Conservation (phyloP, 2,329 filamentous ascomycete species). For the Colletotrichum liriopes region DNA sequence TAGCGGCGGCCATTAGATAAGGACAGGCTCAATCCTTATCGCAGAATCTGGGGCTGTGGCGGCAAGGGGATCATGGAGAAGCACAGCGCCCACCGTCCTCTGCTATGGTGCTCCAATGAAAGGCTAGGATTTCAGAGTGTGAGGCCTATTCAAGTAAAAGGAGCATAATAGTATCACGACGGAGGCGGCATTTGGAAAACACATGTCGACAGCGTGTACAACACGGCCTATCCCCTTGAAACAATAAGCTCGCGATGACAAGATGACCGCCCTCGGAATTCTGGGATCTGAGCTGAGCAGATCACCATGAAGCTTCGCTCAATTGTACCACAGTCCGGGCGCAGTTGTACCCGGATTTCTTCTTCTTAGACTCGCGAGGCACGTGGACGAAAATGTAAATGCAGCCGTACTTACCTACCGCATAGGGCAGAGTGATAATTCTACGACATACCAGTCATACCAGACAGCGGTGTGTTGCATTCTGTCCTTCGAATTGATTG, state of each 20-base stretch:
- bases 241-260: background rate
- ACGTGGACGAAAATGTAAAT: background rate
- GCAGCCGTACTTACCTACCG: background rate
- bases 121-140: background rate
- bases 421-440: background rate
- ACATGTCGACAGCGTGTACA: too few species aligned
- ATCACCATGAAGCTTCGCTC: background rate
- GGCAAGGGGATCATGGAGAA: background rate
- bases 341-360: background rate
- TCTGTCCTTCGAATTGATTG: background rate
- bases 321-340: background rate
- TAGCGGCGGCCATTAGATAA: slow-evolving; percentile 38
- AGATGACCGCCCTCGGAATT: background rate
- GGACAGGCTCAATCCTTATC: slow-evolving; percentile 23
- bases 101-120: background rate
- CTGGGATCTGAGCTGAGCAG: too few species aligned
- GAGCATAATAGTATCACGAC: background rate
- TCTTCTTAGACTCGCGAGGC: background rate
- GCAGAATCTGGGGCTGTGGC: background rate
- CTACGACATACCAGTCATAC: background rate
- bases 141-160: background rate
- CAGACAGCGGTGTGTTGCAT: too few species aligned
- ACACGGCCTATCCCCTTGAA: background rate
- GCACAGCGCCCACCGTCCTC: too few species aligned
- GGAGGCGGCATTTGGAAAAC: background rate